Evolutionary conservation across 768 basidiomycete genomes (phyloP).

Genomic region (Hysterangium stoloniferum): DNA sequence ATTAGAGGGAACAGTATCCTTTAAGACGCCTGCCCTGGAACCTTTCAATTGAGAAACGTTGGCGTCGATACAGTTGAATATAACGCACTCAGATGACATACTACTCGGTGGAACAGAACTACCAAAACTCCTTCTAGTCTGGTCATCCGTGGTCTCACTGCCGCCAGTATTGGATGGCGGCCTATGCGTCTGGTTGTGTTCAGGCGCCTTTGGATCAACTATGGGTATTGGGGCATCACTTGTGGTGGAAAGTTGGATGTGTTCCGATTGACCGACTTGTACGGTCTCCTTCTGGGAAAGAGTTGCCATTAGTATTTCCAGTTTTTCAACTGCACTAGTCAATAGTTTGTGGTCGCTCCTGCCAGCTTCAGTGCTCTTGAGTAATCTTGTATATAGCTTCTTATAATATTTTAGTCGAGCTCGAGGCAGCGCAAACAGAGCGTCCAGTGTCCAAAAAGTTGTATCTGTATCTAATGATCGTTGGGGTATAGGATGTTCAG

Average conservation of each 20-base stretch:
- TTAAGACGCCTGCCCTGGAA: background rate
- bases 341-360: slow-evolving; percentile 81
- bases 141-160: background rate
- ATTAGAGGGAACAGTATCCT: background rate
- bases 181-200: background rate
- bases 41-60: background rate
- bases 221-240: background rate
- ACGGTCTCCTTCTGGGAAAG: slow-evolving; percentile 53
- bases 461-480: slow-evolving; percentile 27
- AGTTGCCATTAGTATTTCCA: slow-evolving; percentile 64
- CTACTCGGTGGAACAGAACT: slow-evolving; percentile 47
- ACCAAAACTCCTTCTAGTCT: slow-evolving; percentile 31
- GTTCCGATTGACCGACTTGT: slow-evolving; percentile 35
- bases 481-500: slow-evolving; percentile 49
- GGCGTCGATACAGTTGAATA: background rate
- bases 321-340: slow-evolving; percentile 68
- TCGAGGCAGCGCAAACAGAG: slow-evolving; percentile 81
- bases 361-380: slow-evolving; percentile 82
- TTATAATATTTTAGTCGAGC: slow-evolving; percentile 84
- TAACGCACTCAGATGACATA: slow-evolving; percentile 48
- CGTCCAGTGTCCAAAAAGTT: slow-evolving; percentile 72
- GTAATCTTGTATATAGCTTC: slow-evolving; percentile 76
- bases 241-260: background rate
- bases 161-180: background rate
- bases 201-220: background rate